Conservation (phyloP, 106 monocot genomes). For the Iris macrosiphon region DNA sequence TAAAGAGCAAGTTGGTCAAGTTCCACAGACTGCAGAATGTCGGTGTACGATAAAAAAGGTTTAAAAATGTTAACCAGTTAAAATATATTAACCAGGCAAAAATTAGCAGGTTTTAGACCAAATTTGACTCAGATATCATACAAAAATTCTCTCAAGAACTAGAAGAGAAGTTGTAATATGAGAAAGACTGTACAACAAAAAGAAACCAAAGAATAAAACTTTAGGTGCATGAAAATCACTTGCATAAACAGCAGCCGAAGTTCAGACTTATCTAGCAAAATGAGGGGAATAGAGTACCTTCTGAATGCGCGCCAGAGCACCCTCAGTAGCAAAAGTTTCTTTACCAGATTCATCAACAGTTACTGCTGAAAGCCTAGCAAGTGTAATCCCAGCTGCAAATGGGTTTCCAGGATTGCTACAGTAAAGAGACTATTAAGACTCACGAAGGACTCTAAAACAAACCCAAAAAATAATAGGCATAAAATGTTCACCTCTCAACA, state of each 20-base stretch:
- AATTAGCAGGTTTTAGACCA: no score
- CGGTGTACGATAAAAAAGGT: no score
- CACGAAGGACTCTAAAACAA: not conserved
- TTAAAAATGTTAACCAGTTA: conserved; percentile 3
- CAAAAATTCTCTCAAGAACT: not conserved
- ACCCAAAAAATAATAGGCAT: conserved; percentile 1
- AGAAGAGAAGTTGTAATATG: no score
- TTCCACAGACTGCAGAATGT: conserved; percentile 91
- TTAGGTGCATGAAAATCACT: not conserved
- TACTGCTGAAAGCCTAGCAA: conserved; percentile 80
- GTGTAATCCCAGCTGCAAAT: conserved; percentile 74
- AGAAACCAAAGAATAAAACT: no score
- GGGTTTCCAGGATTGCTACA: conserved; percentile 98
- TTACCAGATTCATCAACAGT: conserved; percentile 89
- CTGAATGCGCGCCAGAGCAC: conserved; percentile 80
- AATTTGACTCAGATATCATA: no score
- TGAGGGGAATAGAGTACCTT: conserved; percentile 36
- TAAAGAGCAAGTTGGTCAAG: conserved; percentile 87
- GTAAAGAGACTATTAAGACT: conserved; percentile 17
- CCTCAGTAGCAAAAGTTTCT: conserved; percentile 97
- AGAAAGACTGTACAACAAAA: no score
- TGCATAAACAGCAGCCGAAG: not conserved
- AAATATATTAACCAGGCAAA: not conserved
- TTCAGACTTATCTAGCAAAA: not conserved
- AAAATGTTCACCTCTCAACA: conserved; percentile 61